Base-by-base conservation (phyloP, 768 basidiomycete species). In the Mycena capillaripes region DNA sequence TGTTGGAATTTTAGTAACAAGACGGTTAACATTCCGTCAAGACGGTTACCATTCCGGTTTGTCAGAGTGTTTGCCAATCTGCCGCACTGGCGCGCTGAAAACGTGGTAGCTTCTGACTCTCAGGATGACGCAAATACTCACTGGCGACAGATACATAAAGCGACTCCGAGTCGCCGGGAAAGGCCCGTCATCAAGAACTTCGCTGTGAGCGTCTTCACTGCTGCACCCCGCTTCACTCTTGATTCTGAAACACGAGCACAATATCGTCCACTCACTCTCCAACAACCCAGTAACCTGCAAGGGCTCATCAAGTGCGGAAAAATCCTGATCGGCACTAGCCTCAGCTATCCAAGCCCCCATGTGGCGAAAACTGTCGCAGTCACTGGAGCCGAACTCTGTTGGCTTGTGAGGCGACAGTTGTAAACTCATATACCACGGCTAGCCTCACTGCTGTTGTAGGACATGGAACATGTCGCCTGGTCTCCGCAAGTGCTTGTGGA, bases 381-480 rank as follows among this genome's bases (percentile, higher is more conserved):
- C 4, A 67, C 71, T 2, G 66, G 66, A 12, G 71, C 65, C 4
- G 66, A 72, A 23, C 44, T 52, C 60, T 72, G 71, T 36, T 72
- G 66, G 71, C 27, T 72, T 23, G 71, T 72, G 32, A 29, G 66
- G n/a, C n/a, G 56, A 11, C 23, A 42, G 9, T 53, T 36, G 2
- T 34, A 14, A 38, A 38, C 14, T 7, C 14, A 38, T 38, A 14
- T 14, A 7, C 36, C 6, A 7, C 23, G 21, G 4, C 10, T 1
- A 8, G 16, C 1, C 25, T 50, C 3, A 7, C 3, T 23, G 11
- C 12, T 32, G 10, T 9, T n/a, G 9, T n/a, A 73, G 72, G 72
- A 73, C 36, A 63, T 55, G n/a, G 72, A 73, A 23, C 72, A 73
- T 27, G 67, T 69, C 16, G 72, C 62, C 1, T 73, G 72, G 72